phyloP scores from a whole-genome alignment of 495 filamentous ascomycete species.

The Tetracladium marchalianum region DNA sequence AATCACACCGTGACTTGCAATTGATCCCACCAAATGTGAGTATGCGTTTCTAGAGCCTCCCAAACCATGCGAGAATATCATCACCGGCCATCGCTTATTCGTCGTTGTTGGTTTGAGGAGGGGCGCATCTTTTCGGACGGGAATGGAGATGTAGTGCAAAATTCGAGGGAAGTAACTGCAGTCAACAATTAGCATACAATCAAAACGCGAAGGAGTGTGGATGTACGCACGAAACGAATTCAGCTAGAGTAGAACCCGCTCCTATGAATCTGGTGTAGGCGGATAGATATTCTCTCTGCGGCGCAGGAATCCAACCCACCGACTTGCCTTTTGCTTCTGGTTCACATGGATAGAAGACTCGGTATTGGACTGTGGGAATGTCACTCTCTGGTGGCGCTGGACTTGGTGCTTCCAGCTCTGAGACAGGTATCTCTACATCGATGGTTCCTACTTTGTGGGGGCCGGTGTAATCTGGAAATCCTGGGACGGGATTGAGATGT shows the following conservation, averaged over 20 bases:
- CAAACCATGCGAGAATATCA: slow-evolving; percentile 74
- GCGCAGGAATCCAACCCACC: slow-evolving; percentile 62
- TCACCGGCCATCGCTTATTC: slow-evolving; percentile 55
- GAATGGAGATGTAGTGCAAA: slow-evolving; percentile 57
- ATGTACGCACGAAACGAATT: slow-evolving; percentile 47
- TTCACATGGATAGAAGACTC: slow-evolving; percentile 64
- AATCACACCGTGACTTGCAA: slow-evolving; percentile 66
- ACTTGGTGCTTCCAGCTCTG: slow-evolving; percentile 42
- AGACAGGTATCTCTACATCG: slow-evolving; percentile 62
- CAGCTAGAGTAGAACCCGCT: slow-evolving; percentile 39
- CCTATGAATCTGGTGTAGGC: slow-evolving; percentile 63
- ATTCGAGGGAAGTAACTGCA: slow-evolving; percentile 49
- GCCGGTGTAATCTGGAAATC: slow-evolving; percentile 60
- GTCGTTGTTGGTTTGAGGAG: slow-evolving; percentile 19
- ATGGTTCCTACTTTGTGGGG: slow-evolving; percentile 64
- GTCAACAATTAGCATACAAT: not conserved
- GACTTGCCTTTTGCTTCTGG: slow-evolving; percentile 21
- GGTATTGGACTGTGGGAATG: slow-evolving; percentile 59
- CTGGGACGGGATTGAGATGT: slow-evolving; percentile 43
- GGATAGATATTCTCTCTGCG: slow-evolving; percentile 56
- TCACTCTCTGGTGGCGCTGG: slow-evolving; percentile 34
- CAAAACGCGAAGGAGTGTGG: not conserved
- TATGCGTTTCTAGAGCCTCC: slow-evolving; percentile 68
- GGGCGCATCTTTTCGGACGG: slow-evolving; percentile 36
- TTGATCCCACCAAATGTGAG: slow-evolving; percentile 56